phyloP scores from a whole-genome alignment of 768 basidiomycete species.

The Lanmaoa pseudosensibilis region DNA sequence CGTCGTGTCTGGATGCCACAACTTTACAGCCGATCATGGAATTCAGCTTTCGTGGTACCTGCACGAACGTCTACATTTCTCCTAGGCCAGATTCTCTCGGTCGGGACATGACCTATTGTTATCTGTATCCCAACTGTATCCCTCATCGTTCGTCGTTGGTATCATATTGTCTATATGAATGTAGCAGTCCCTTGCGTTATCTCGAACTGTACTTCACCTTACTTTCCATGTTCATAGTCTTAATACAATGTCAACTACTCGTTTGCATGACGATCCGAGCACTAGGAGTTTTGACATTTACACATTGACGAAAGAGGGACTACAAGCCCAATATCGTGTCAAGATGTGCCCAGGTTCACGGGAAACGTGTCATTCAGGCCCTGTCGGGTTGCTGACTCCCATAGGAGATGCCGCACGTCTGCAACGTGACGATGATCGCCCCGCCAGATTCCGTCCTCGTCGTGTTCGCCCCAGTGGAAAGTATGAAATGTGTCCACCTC shows the following conservation, averaged over 20 bases:
- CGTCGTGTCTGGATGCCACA: constrained; percentile 25
- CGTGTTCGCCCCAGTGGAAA: constrained; percentile 49
- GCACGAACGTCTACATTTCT: constrained; percentile 26
- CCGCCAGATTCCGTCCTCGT: constrained; percentile 36
- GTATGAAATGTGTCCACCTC: constrained; percentile 55
- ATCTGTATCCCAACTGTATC: constrained; percentile 7
- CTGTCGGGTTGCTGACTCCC: constrained; percentile 42
- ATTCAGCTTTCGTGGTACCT: constrained; percentile 29
- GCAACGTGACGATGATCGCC: constrained; percentile 35
- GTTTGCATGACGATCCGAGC: background rate
- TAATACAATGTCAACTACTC: background rate
- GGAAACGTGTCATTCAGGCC: constrained; percentile 30
- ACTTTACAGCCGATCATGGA: constrained; percentile 21
- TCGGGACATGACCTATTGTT: constrained; percentile 3
- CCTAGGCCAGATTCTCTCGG: constrained; percentile 8
- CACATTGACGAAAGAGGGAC: background rate
- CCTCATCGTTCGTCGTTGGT: background rate
- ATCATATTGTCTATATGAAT: background rate
- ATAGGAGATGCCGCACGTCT: constrained; percentile 38
- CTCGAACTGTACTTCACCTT: background rate
- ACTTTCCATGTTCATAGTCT: background rate
- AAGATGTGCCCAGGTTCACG: background rate
- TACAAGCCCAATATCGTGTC: background rate
- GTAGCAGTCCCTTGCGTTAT: background rate
- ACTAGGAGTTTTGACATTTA: background rate